Evolutionary conservation across 192 early-diverging fungal genomes (phyloP).

Genomic region (Phlyctochytrium planicorne): DNA sequence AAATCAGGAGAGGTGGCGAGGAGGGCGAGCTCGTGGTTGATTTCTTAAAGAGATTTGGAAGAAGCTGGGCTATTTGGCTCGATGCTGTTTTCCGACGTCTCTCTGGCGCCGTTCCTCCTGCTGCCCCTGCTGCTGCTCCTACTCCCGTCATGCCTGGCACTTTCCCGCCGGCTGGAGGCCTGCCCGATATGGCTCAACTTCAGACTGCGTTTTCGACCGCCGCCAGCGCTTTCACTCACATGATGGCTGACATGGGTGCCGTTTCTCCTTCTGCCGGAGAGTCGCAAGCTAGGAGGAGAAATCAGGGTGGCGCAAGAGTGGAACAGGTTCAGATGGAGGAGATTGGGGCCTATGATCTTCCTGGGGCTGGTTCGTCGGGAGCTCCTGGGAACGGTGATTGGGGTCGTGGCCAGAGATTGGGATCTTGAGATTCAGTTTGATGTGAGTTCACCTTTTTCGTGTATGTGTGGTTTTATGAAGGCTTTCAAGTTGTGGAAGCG

Average conservation of each 20-base stretch:
- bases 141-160: not conserved
- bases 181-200: not conserved
- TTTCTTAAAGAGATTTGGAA: slow-evolving; percentile 10
- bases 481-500: no score
- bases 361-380: no score
- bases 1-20: slow-evolving; percentile 20
- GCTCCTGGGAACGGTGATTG: no score
- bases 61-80: not conserved
- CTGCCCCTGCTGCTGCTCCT: not conserved
- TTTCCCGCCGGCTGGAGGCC: not conserved
- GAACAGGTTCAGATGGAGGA: not conserved
- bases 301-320: not conserved
- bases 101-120: not conserved
- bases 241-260: not conserved
- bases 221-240: not conserved
- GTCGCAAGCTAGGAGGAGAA: not conserved
- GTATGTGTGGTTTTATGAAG: no score
- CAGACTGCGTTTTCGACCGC: not conserved
- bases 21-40: slow-evolving; percentile 29
- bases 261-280: not conserved
- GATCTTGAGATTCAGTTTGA: no score
- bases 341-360: no score
- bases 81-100: not conserved
- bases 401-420: no score
- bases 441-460: no score